phyloP scores from a whole-genome alignment of 495 filamentous ascomycete genomes.

The Aspergillus campestris region DNA sequence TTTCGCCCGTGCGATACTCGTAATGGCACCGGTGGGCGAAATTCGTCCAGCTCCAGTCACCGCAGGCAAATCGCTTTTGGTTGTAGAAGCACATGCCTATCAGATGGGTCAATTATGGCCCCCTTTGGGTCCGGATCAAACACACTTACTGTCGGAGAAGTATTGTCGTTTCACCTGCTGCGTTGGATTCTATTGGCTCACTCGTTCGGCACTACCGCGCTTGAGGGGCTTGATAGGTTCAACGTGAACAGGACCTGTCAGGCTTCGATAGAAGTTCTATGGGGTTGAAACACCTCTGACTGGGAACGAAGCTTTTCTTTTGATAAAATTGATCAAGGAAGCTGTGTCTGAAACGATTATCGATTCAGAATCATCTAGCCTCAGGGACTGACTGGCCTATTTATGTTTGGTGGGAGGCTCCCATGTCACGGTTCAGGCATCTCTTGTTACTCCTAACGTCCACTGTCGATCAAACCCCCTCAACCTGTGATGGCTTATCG shows the following conservation, averaged over 20 bases:
- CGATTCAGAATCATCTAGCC: constrained; percentile 19
- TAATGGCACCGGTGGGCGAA: constrained; percentile 92
- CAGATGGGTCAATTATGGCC: constrained; percentile 24
- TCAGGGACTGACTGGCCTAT: constrained; percentile 32
- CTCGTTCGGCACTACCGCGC: constrained; percentile 16
- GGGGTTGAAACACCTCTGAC: constrained; percentile 23
- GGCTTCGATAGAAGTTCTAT: constrained; percentile 11
- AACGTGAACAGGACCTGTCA: constrained; percentile 18
- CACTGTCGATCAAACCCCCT: constrained; percentile 30
- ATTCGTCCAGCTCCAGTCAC: constrained; percentile 92
- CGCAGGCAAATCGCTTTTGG: constrained; percentile 55
- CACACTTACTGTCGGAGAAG: constrained; percentile 25
- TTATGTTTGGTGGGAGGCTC: constrained; percentile 37
- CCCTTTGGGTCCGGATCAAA: constrained; percentile 18
- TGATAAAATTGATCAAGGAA: constrained; percentile 22
- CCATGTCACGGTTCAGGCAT: constrained; percentile 16
- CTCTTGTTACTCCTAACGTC: constrained; percentile 17
- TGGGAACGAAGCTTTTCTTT: constrained; percentile 11
- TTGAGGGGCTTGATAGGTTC: constrained; percentile 32
- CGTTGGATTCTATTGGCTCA: constrained; percentile 27
- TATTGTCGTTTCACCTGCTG: constrained; percentile 31
- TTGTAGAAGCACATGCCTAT: constrained; percentile 53
- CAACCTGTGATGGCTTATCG: constrained; percentile 34
- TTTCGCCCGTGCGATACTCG: constrained; percentile 97
- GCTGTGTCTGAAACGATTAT: constrained; percentile 31